Conservation (phyloP, 208 protist species). For the Acanthamoeba healyi region DNA sequence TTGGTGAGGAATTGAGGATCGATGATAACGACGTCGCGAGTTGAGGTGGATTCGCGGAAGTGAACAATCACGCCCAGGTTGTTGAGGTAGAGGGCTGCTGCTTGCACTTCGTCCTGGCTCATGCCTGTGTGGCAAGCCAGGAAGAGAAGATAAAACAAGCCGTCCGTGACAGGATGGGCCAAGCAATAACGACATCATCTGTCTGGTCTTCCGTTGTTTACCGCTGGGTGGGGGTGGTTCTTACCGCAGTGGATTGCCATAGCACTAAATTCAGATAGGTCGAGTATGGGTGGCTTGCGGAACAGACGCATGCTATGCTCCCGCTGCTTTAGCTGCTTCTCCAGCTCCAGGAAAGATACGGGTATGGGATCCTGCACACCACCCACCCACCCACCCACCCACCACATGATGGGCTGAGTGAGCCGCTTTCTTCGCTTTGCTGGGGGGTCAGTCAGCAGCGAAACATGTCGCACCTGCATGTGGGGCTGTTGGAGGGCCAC, state of each 20-base stretch:
- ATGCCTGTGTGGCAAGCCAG: no score
- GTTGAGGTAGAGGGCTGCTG: background rate
- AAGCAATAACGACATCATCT: no score
- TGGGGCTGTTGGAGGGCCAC: background rate
- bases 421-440: no score
- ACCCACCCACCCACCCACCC: no score
- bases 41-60: constrained; percentile 26
- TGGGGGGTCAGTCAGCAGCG: no score
- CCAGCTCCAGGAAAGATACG: constrained; percentile 12
- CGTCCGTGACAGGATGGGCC: no score
- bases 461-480: no score
- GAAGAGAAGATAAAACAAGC: no score
- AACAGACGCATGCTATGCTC: background rate
- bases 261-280: background rate
- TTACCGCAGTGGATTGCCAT: constrained; percentile 45
- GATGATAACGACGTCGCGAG: background rate
- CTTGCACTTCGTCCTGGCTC: background rate
- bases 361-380: constrained; percentile 50
- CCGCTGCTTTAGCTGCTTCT: constrained; percentile 17
- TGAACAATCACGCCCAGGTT: constrained; percentile 56
- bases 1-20: constrained; percentile 37
- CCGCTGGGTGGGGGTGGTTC: background rate
- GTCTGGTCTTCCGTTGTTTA: no score
- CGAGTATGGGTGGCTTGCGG: constrained; percentile 34
- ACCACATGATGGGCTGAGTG: no score